Percentiles rank a stretch among this genome's conserved stretches.
These are phyloP conservation scores for Iris pallida DNA, from an alignment of 116 monocot genomes.

Conservation along the genomic window DNA sequence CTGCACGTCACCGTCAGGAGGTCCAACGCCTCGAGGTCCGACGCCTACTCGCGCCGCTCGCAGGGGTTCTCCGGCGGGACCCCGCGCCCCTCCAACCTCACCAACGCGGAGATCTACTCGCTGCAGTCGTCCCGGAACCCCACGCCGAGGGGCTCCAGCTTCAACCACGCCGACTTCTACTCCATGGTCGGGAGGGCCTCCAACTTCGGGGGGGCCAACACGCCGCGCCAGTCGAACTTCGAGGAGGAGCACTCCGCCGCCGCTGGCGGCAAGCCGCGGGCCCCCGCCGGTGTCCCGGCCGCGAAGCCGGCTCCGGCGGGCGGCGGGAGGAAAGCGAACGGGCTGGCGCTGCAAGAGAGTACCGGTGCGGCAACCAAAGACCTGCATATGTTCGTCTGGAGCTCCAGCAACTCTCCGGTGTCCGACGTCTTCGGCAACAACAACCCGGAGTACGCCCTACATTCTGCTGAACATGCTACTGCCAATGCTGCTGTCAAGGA, in stretches of 20 bases:
- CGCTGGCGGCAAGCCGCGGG: conserved; percentile 29
- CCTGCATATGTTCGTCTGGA: conserved; percentile 80
- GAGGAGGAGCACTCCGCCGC: conserved; percentile 16
- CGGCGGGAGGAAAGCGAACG: conserved; percentile 24
- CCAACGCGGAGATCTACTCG: conserved; percentile 93
- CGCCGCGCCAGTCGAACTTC: conserved; percentile 53
- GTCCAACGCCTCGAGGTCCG: conserved; percentile 58
- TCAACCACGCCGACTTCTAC: conserved; percentile 94
- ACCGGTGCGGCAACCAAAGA: conserved; percentile 11
- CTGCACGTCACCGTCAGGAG: conserved; percentile 56
- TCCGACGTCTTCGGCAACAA: conserved; percentile 53
- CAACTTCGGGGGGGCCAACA: conserved; percentile 50
- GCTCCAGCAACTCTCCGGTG: conserved; percentile 60
- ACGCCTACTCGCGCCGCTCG: conserved; percentile 42
- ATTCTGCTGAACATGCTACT: conserved; percentile 15
- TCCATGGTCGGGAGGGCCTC: conserved; percentile 80
- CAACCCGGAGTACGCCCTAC: background rate
- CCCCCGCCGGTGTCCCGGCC: conserved; percentile 25
- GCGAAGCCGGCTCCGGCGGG: background rate
- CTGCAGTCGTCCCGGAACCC: conserved; percentile 89
- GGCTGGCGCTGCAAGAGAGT: conserved; percentile 19
- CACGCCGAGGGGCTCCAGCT: conserved; percentile 94
- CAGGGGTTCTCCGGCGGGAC: conserved; percentile 50
- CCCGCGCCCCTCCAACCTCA: conserved; percentile 66
- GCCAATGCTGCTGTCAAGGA: conserved; percentile 36